Base-by-base conservation (phyloP, 371 early-diverging fungal species). In the Mucor plumbeus region DNA sequence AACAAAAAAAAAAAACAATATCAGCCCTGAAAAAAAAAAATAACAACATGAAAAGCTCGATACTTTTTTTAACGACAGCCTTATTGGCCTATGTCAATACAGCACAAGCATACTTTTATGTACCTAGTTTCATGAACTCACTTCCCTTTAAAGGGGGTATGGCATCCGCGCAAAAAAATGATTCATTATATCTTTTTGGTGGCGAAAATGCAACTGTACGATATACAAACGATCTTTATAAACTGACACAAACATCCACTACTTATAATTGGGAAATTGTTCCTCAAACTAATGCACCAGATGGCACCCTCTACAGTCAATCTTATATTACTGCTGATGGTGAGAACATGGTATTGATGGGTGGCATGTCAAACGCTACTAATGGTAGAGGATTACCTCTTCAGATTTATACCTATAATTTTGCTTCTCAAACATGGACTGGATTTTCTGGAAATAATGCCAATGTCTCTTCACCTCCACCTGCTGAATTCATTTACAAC, bases 121-220 rank as follows among this genome's bases (percentile, higher is more conserved):
- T 67, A 10, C 64, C 70, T 40, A 62, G 61, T 19, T 65, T 69
- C 35, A 68, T 67, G 65, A 65, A 67, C 39, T 31, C 41, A 3
- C 67, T 74, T 38, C 76, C 76, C 5, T 76, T 73, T 57, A 73
- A 61, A 55, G 74, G 69, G 33, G 76, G 68, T 39, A 73, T 70
- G 73, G 66, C 71, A 34, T 61, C 56, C 17, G 73, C 73, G 19
- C 73, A 73, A 70, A 65, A 54, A n/a, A 71, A 68, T 36, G 50
- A 63, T 13, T 68, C 68, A 15, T 59, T 76, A n/a, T 65, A 65
- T 39, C 41, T 73, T 14, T 76, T 68, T 66, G 76, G 76, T 55
- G 76, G 76, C 33, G 76, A 76, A 63, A 70, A 67, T 31, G 65
- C 76, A 47, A 61, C 65, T 10, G 19, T 47, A n/a, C 34, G 21